Evolutionary conservation across 805 yeast species (phyloP).

Genomic region (Saccharomycopsis babjevae): DNA sequence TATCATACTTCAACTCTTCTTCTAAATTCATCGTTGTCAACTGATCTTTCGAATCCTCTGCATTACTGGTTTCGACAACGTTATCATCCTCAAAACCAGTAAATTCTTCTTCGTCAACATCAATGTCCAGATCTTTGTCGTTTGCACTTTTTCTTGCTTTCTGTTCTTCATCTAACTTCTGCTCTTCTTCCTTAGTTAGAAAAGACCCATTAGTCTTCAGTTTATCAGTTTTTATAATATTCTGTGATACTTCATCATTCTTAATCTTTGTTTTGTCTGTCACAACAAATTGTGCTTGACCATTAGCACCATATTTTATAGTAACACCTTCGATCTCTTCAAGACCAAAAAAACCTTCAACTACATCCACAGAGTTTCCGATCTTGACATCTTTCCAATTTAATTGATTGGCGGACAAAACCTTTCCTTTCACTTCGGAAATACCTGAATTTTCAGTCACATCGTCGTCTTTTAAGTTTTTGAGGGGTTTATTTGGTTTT

Average conservation of each 20-base stretch:
- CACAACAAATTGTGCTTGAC: slow-evolving; percentile 50
- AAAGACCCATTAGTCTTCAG: slow-evolving; percentile 15
- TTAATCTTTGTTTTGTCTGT: slow-evolving; percentile 26
- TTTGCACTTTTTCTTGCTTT: slow-evolving; percentile 2
- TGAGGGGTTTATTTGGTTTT: not conserved
- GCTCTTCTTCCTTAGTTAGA: slow-evolving; percentile 19
- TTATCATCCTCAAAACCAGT: slow-evolving; percentile 15
- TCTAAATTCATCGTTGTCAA: slow-evolving; percentile 19
- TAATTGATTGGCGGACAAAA: slow-evolving; percentile 41
- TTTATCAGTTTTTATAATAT: slow-evolving; percentile 4
- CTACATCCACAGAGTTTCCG: slow-evolving; percentile 77
- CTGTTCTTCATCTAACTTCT: slow-evolving; percentile 20
- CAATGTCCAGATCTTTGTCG: slow-evolving; percentile 20
- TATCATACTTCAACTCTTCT: slow-evolving; percentile 20
- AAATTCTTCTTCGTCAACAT: slow-evolving; percentile 20
- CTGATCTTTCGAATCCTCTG: slow-evolving; percentile 17
- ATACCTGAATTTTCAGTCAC: not conserved
- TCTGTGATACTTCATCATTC: slow-evolving; percentile 18
- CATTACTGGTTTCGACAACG: slow-evolving; percentile 17
- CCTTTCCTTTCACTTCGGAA: slow-evolving; percentile 22
- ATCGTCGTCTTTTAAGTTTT: not conserved
- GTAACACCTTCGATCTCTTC: slow-evolving; percentile 93
- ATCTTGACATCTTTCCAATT: slow-evolving; percentile 77
- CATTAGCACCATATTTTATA: slow-evolving; percentile 55
- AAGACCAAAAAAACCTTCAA: slow-evolving; percentile 83